Evolutionary conservation across 2,329 filamentous ascomycete genomes (phyloP).

Genomic region (Ophiostoma ulmi): DNA sequence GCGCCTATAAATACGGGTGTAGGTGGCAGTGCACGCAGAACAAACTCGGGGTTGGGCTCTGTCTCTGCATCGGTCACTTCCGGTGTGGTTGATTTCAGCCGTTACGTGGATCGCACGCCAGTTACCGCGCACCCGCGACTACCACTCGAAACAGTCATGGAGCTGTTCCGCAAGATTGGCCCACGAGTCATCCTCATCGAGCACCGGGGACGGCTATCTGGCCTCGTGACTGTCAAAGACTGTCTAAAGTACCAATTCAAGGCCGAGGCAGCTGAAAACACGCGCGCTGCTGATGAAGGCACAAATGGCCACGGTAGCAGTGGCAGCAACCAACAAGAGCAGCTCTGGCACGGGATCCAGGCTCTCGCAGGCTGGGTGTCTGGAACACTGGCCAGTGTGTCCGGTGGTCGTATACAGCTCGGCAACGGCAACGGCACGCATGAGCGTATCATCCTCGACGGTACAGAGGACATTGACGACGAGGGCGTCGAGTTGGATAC

Average conservation of each 20-base stretch:
- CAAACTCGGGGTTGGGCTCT: constrained; percentile 26
- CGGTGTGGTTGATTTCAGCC: constrained; percentile 66
- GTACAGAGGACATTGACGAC: constrained; percentile 47
- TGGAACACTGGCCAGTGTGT: constrained; percentile 47
- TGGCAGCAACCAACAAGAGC: constrained; percentile 53
- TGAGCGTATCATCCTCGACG: constrained; percentile 42
- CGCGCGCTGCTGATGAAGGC: constrained; percentile 42
- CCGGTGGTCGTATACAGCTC: constrained; percentile 55
- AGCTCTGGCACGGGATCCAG: constrained; percentile 59
- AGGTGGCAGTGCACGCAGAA: constrained; percentile 7
- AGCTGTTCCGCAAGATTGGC: constrained; percentile 96
- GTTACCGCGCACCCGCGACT: constrained; percentile 86
- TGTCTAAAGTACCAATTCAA: constrained; percentile 97
- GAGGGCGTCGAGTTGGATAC: constrained; percentile 42
- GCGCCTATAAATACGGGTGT: background rate
- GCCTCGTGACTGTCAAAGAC: constrained; percentile 92
- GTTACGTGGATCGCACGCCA: constrained; percentile 84
- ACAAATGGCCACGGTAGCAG: constrained; percentile 52
- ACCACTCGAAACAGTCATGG: constrained; percentile 94
- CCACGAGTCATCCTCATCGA: constrained; percentile 86
- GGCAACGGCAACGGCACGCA: constrained; percentile 35
- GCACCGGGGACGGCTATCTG: constrained; percentile 74
- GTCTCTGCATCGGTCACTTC: constrained; percentile 26
- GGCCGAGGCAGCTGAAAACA: constrained; percentile 72
- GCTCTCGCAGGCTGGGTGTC: constrained; percentile 55